Evolutionary conservation across 2,329 filamentous ascomycete species (phyloP).

Genomic region (Colletotrichum sp.): DNA sequence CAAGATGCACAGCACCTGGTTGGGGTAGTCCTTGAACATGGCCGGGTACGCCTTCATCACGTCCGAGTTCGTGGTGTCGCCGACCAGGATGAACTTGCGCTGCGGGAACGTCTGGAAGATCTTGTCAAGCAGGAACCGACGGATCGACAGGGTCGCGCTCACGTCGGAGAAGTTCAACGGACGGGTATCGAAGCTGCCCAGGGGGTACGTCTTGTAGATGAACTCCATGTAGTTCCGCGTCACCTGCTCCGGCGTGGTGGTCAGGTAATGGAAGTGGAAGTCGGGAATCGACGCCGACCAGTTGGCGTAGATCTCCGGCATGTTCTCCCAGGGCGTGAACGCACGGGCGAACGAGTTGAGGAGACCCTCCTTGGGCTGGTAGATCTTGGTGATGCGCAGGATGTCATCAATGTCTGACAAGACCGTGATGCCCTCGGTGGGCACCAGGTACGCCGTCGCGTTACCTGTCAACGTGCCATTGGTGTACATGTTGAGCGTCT

Average conservation of each 20-base stretch:
- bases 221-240: constrained; percentile 81
- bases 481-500: constrained; percentile 71
- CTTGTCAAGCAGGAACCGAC: constrained; percentile 71
- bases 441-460: constrained; percentile 77
- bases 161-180: constrained; percentile 82
- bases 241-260: constrained; percentile 78
- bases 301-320: constrained; percentile 79
- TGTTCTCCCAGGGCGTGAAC: constrained; percentile 77
- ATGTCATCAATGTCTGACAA: constrained; percentile 83
- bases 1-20: constrained; percentile 78
- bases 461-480: constrained; percentile 71
- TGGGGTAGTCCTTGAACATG: constrained; percentile 68
- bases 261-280: constrained; percentile 82
- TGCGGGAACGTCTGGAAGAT: constrained; percentile 77
- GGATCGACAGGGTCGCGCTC: constrained; percentile 72
- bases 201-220: constrained; percentile 79
- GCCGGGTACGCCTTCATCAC: constrained; percentile 70
- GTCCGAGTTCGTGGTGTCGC: constrained; percentile 78
- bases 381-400: constrained; percentile 81
- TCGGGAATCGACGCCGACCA: constrained; percentile 71
- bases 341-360: constrained; percentile 77
- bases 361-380: constrained; percentile 73
- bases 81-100: constrained; percentile 76
- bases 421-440: constrained; percentile 70
- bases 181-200: constrained; percentile 77